Conservation (phyloP, 2,329 filamentous ascomycete genomes). For the Monilinia aucupariae region DNA sequence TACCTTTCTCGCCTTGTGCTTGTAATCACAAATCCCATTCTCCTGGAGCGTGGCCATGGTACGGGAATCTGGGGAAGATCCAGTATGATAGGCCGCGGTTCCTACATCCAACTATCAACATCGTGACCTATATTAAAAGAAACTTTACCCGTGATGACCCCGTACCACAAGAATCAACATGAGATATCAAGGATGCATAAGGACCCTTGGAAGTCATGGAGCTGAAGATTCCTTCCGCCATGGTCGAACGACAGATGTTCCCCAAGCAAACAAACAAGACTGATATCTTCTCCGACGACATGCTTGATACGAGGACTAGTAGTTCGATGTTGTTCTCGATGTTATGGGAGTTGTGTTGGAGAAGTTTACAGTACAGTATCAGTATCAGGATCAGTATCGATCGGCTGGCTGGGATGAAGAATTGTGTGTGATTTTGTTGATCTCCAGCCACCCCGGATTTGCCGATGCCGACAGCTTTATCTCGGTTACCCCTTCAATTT, state of each 20-base stretch:
- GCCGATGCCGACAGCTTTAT: constrained; percentile 1
- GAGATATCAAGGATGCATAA: constrained; percentile 54
- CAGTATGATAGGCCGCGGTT: constrained; percentile 73
- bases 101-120: neutral
- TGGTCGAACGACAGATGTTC: constrained; percentile 91
- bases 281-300: constrained; percentile 44
- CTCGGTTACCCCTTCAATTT: neutral
- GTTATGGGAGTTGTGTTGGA: neutral
- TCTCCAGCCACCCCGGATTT: neutral
- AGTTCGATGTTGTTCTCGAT: neutral
- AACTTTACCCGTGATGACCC: neutral
- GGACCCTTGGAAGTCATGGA: constrained; percentile 58
- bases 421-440: constrained; percentile 1
- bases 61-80: constrained; percentile 70
- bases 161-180: constrained; percentile 81
- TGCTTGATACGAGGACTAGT: neutral
- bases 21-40: constrained; percentile 72
- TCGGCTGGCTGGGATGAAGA: no score
- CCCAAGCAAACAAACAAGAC: constrained; percentile 95
- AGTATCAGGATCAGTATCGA: no score
- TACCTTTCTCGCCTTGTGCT: constrained; percentile 71
- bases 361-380: neutral
- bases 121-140: neutral
- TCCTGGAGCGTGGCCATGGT: constrained; percentile 72
- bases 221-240: constrained; percentile 92